These are phyloP conservation scores for Kodamaea kaohsiungensis DNA, from an alignment of 805 yeast species.

Conservation along the genomic window DNA sequence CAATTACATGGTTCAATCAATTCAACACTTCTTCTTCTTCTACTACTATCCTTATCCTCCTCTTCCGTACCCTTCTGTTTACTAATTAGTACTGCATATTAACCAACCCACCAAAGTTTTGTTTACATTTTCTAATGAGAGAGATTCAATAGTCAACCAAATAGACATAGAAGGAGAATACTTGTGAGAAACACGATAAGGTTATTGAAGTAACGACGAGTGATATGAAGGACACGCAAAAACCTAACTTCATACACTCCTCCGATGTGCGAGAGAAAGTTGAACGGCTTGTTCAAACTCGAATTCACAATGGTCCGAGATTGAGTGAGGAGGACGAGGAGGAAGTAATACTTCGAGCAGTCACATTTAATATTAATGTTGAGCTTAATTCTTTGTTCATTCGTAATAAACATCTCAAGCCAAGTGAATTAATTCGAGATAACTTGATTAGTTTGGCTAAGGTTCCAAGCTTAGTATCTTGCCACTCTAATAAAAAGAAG, in stretches of 20 bases:
- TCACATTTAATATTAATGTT: slow-evolving; percentile 21
- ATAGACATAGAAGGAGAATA: not conserved
- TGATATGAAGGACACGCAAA: slow-evolving; percentile 27
- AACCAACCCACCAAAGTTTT: not conserved
- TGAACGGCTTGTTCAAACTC: not conserved
- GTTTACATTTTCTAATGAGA: slow-evolving; percentile 1
- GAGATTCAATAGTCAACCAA: slow-evolving; percentile 1
- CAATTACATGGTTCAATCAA: no score
- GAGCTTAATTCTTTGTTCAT: slow-evolving; percentile 37
- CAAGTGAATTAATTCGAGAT: slow-evolving; percentile 35
- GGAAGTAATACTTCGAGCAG: slow-evolving; percentile 3
- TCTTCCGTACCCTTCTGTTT: no score
- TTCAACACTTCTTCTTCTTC: no score
- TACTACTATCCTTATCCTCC: no score
- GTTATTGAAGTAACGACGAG: not conserved
- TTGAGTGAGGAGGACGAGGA: not conserved
- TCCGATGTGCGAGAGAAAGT: slow-evolving; percentile 35
- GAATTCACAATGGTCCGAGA: not conserved
- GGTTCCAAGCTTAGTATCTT: slow-evolving; percentile 2
- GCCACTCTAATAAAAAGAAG: not conserved
- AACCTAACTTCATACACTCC: slow-evolving; percentile 40
- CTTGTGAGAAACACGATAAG: not conserved
- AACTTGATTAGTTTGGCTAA: slow-evolving; percentile 33
- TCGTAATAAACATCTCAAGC: slow-evolving; percentile 28
- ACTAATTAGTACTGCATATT: no score